These are phyloP conservation scores for Coemansia sp. DNA, from an alignment of 192 early-diverging fungal genomes.

Conservation along the genomic window DNA sequence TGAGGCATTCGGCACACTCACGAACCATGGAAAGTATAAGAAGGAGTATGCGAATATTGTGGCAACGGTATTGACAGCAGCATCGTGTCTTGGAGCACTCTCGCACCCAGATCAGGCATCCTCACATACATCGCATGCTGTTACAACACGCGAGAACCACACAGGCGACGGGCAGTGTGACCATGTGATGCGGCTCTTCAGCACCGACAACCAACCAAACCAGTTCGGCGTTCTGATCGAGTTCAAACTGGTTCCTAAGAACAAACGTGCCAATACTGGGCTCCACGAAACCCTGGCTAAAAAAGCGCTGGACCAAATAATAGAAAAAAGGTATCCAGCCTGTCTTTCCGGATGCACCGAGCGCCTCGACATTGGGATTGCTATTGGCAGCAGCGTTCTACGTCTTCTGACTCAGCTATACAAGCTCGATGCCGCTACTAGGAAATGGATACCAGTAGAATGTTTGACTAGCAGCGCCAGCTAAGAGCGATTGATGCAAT, in stretches of 20 bases:
- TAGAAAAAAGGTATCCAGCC: conserved; percentile 17
- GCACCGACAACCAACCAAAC: conserved; percentile 23
- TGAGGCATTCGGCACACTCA: background rate
- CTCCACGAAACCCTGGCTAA: conserved; percentile 14
- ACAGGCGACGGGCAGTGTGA: conserved; percentile 14
- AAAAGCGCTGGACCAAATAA: conserved; percentile 19
- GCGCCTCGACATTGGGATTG: conserved; percentile 44
- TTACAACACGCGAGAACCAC: conserved; percentile 14
- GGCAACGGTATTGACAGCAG: background rate
- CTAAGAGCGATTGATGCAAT: background rate
- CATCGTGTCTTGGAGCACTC: background rate
- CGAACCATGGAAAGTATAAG: background rate
- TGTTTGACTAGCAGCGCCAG: background rate
- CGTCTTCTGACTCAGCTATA: conserved; percentile 13
- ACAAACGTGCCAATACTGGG: conserved; percentile 5
- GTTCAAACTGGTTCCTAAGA: conserved; percentile 28
- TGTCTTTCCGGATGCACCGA: conserved; percentile 29
- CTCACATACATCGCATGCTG: background rate
- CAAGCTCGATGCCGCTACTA: conserved; percentile 13
- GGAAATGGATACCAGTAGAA: conserved; percentile 10
- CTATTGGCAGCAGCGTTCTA: conserved; percentile 35
- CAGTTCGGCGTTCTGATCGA: conserved; percentile 36
- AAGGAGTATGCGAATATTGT: background rate
- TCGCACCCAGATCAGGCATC: conserved; percentile 3
- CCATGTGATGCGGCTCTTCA: conserved; percentile 15